Base-by-base conservation (phyloP, 768 basidiomycete species). In the Tremella mesenterica region DNA sequence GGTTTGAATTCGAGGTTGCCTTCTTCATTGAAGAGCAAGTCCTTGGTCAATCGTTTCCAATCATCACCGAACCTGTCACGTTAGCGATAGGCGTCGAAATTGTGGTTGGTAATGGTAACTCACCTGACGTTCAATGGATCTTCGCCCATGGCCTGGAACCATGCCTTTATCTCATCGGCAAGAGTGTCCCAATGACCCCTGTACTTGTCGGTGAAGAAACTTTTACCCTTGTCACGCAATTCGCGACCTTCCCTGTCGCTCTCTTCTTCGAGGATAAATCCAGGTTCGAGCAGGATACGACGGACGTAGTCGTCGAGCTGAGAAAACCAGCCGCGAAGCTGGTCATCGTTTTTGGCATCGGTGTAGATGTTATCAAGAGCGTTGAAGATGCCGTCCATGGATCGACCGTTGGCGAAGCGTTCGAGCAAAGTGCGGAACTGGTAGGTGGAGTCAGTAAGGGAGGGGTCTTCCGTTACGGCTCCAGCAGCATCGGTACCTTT, bases 1-100 rank as follows among this genome's bases (percentile, higher is more conserved):
- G 83, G 80, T 77, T 96, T 95, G 80, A 89, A 95, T 70, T 83
- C 83, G 52, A 95, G 77, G 56, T 80, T 81, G 7, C 91, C 92
- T 57, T 92, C 86, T 21, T 44, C 56, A 63, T 75, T 65, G 63
- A 75, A 75, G 12, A 95, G 77, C n/a, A 97, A 67, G 60, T 93
- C 86, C 59, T 79, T 83, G 31, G 87, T 88, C 21, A 93, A 77
- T 7, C 85, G 78, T 75, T 77, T 77, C 64, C 74, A 86, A 69
- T 91, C 88, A 52, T 86, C 79, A 23, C 86, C 88, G 64, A 95
- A 18, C 5, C 47, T 41, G 38, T 4, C n/a, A 49, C 31, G n/a
- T 34, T 12, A 30, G 28, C 14, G 6, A 14, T 14, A 14, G n/a
- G 23, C 38, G 8, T 16, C 14, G 38, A 18, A 36, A 16, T 41